A percentile compares a stretch with the other conserved stretches of the same genome.
Conservation (phyloP, 2,329 filamentous ascomycete genomes). For the Thyridium curvatum region DNA sequence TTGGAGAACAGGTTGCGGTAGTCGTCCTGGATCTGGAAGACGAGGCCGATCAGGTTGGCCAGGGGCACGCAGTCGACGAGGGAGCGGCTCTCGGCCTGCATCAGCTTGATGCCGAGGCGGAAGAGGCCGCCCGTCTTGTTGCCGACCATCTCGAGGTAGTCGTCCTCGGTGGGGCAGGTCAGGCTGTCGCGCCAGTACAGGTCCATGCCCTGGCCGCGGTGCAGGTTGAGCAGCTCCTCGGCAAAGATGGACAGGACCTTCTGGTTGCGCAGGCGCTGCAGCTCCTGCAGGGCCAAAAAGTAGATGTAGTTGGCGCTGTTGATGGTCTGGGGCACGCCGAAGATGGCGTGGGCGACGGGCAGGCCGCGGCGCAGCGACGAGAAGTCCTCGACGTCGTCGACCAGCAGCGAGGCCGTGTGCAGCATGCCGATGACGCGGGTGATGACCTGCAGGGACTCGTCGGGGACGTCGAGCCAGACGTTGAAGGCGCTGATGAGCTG, state of each 20-base stretch:
- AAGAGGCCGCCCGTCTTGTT: constrained; percentile 90
- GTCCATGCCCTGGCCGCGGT: constrained; percentile 86
- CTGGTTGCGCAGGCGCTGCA: constrained; percentile 63
- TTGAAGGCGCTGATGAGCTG: constrained; percentile 80
- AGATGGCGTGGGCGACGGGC: constrained; percentile 79
- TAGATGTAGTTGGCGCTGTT: constrained; percentile 89
- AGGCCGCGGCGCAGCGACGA: constrained; percentile 70
- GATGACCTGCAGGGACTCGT: constrained; percentile 64
- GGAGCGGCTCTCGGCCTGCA: constrained; percentile 65
- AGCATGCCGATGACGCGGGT: constrained; percentile 78
- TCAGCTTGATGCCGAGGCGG: constrained; percentile 76
- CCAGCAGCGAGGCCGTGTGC: constrained; percentile 74
- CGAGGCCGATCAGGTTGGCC: constrained; percentile 76
- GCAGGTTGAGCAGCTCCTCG: constrained; percentile 78
- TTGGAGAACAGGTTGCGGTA: constrained; percentile 76
- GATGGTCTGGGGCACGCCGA: constrained; percentile 81
- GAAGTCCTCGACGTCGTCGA: constrained; percentile 81
- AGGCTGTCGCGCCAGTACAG: constrained; percentile 84
- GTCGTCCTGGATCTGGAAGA: constrained; percentile 91
- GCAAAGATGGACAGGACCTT: constrained; percentile 65
- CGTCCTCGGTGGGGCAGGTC: constrained; percentile 77
- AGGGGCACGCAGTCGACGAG: constrained; percentile 71
- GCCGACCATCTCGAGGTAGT: constrained; percentile 90
- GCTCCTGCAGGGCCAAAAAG: constrained; percentile 70
- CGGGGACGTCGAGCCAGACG: constrained; percentile 68